phyloP scores from a whole-genome alignment of 495 filamentous ascomycete species.

The Letharia columbiana region DNA sequence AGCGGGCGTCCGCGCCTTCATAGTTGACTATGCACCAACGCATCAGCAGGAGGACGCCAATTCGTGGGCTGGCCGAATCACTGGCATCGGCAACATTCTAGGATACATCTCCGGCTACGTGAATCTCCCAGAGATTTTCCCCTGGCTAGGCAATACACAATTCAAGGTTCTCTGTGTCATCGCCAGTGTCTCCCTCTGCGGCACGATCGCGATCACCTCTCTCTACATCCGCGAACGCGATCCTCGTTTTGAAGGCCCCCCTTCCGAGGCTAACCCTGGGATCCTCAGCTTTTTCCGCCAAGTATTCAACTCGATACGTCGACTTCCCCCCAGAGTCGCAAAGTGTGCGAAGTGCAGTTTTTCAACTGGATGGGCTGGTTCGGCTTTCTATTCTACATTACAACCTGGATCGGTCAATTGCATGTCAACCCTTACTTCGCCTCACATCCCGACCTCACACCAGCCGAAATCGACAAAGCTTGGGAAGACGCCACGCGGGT shows the following conservation, averaged over 20 bases:
- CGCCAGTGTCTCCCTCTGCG: slow-evolving; percentile 57
- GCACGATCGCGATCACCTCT: slow-evolving; percentile 60
- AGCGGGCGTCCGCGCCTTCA: slow-evolving; percentile 79
- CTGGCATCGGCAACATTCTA: slow-evolving; percentile 76
- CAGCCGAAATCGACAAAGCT: slow-evolving; percentile 60
- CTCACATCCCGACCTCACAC: slow-evolving; percentile 64
- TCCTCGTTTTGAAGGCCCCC: slow-evolving; percentile 58
- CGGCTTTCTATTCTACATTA: slow-evolving; percentile 88
- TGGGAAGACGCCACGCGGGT: slow-evolving; percentile 77
- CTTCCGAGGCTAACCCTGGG: slow-evolving; percentile 50
- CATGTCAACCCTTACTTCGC: slow-evolving; percentile 75
- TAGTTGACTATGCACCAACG: slow-evolving; percentile 78
- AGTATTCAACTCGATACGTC: slow-evolving; percentile 64
- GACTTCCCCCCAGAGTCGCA: slow-evolving; percentile 68
- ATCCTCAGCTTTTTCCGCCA: slow-evolving; percentile 68
- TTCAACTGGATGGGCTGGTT: slow-evolving; percentile 94
- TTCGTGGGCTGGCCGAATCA: slow-evolving; percentile 73
- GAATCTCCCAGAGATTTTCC: slow-evolving; percentile 58
- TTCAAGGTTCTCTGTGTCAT: slow-evolving; percentile 85
- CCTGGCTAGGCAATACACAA: slow-evolving; percentile 73
- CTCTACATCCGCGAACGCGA: slow-evolving; percentile 65
- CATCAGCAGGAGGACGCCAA: slow-evolving; percentile 89
- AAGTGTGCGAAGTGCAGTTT: slow-evolving; percentile 80
- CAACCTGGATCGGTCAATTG: slow-evolving; percentile 83
- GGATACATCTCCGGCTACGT: slow-evolving; percentile 78